Evolutionary conservation across 805 yeast species (phyloP).

Genomic region (Ogataea glucozyma): DNA sequence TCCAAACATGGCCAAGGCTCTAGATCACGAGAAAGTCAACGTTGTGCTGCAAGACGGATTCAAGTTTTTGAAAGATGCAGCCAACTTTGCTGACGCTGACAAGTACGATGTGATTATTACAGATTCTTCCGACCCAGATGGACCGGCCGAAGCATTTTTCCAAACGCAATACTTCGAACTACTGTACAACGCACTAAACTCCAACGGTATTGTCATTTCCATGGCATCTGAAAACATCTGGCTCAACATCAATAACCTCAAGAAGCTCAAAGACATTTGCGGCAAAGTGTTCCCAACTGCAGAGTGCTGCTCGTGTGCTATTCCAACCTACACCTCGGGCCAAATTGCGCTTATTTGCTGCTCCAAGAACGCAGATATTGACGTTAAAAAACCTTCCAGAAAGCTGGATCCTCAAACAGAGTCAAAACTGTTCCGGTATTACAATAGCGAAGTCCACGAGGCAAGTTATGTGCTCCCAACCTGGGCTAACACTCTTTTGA

Average conservation of each 20-base stretch:
- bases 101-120: constrained; percentile 84
- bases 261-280: constrained; percentile 49
- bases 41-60: constrained; percentile 82
- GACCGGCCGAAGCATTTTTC: constrained; percentile 87
- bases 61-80: constrained; percentile 57
- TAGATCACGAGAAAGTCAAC: constrained; percentile 63
- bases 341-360: constrained; percentile 80
- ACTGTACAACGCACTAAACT: constrained; percentile 60
- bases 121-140: constrained; percentile 94
- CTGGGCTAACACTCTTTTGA: constrained; percentile 55
- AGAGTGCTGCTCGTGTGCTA: constrained; percentile 72
- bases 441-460: constrained; percentile 63
- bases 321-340: constrained; percentile 88
- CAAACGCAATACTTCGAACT: constrained; percentile 74
- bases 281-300: constrained; percentile 59
- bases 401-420: constrained; percentile 46
- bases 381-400: constrained; percentile 55
- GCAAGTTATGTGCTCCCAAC: constrained; percentile 78
- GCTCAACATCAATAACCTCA: constrained; percentile 60
- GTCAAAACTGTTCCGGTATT: constrained; percentile 56
- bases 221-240: constrained; percentile 84
- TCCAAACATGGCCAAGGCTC: constrained; percentile 72
- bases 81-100: constrained; percentile 36
- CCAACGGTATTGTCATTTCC: constrained; percentile 63
- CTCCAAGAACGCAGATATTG: constrained; percentile 50